Percentiles rank a stretch among this genome's conserved stretches.
Evolutionary conservation across 2,329 filamentous ascomycete species (phyloP).

Genomic region (Magnaporthiopsis incrustans): DNA sequence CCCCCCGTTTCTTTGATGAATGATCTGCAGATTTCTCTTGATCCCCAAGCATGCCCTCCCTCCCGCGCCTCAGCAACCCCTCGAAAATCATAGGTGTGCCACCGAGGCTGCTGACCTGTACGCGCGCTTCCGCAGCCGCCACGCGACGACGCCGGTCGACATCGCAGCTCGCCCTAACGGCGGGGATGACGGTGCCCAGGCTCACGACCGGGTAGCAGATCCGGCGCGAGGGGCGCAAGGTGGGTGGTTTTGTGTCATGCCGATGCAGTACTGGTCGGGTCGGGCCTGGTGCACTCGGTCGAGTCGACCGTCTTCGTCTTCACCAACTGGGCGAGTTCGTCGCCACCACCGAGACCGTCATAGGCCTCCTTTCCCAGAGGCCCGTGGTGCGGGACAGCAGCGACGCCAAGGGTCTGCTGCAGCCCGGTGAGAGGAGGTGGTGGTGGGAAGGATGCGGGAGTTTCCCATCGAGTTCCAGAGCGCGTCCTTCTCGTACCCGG

Average conservation of each 20-base stretch:
- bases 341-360: neutral
- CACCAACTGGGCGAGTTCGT: neutral
- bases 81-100: neutral
- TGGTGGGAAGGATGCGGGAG: too few relatives aligned
- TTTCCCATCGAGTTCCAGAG: neutral
- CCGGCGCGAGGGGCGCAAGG: neutral
- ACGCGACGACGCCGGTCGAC: too few relatives aligned
- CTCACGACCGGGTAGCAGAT: conserved; percentile 5
- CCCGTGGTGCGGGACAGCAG: neutral
- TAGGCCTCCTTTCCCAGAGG: neutral
- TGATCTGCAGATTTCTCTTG: neutral
- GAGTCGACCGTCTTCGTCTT: neutral
- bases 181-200: conserved; percentile 1
- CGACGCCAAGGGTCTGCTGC: neutral
- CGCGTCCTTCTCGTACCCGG: conserved; percentile 3
- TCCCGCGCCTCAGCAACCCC: neutral
- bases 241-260: conserved; percentile 6
- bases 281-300: neutral
- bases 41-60: neutral
- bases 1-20: neutral
- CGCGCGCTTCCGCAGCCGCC: neutral
- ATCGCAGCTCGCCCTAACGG: neutral
- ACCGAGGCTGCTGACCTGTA: neutral
- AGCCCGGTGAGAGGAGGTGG: neutral
- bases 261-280: conserved; percentile 3